Percentiles rank a stretch among this genome's conserved stretches.
These are phyloP conservation scores for Botrytis fabae DNA, from an alignment of 2,329 filamentous ascomycete species.

Conservation along the genomic window DNA sequence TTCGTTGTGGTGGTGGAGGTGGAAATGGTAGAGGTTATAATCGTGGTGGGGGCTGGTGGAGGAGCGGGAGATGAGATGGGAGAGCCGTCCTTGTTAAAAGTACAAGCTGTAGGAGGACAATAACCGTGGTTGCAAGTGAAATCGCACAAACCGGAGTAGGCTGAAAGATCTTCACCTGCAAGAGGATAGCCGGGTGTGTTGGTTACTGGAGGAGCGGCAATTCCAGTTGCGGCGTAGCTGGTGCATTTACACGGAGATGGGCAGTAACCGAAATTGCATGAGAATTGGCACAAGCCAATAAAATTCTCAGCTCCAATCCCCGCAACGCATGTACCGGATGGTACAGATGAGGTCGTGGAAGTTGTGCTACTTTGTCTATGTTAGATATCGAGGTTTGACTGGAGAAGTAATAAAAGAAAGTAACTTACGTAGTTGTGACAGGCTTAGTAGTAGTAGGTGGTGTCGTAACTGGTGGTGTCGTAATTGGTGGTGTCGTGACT, in stretches of 20 bases:
- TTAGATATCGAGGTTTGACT: not conserved
- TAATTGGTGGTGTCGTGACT: not conserved
- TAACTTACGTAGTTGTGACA: constrained; percentile 12
- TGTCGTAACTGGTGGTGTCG: not conserved
- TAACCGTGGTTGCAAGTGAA: constrained; percentile 37
- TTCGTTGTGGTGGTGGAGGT: constrained; percentile 2
- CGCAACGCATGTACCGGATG: constrained; percentile 26
- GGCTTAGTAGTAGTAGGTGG: constrained; percentile 20
- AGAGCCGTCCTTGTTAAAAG: not conserved
- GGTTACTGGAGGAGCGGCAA: not conserved
- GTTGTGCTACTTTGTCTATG: not conserved
- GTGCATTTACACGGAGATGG: constrained; percentile 26
- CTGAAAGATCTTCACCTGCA: not conserved
- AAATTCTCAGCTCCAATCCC: constrained; percentile 42
- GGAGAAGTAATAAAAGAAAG: too few relatives aligned
- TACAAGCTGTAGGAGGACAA: constrained; percentile 28
- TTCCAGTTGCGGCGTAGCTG: not conserved
- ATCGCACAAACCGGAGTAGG: constrained; percentile 37
- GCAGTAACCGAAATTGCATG: constrained; percentile 33
- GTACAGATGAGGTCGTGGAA: constrained; percentile 11
- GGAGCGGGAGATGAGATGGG: not conserved
- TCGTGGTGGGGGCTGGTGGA: not conserved
- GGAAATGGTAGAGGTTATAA: not conserved
- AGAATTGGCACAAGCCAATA: constrained; percentile 42
- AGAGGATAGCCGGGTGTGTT: constrained; percentile 14